Evolutionary conservation across 495 filamentous ascomycete genomes (phyloP), one percentile per base, ranked within the genome.

Genomic region (Penicillium subrubescens): DNA sequence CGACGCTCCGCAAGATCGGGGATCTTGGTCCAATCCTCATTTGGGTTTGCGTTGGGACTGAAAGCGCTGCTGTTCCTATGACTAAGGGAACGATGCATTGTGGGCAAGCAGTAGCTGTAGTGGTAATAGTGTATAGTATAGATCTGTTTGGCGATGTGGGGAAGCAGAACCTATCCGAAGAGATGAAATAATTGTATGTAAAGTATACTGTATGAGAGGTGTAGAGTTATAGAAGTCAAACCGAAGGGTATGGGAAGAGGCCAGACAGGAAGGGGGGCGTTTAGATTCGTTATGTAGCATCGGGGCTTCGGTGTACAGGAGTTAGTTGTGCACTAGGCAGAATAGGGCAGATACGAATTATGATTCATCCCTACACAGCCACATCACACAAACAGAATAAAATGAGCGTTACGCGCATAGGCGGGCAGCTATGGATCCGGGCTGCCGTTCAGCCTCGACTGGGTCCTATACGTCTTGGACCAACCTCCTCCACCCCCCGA

Each of bases 1-100:
- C 94, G 84, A 67, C 94, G 87, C 81, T 97, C 94, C 58, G 94
- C 94, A 44, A 97, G 86, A 74, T 98, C 94, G 50, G 95, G 97
- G 78, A 98, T 97, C 87, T 98, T 95, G 73, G 94, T 98, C 94
- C 94, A 98, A 81, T 98, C 94, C 79, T 98, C 94, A 68, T 97
- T 94, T 60, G 95, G 93, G 77, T 97, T 95, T 69, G 95, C 96
- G 64, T 91, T 95, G 67, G 90, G 90, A 81, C 93, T 96, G 86
- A 97, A 97, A 66, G 96, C 95, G 76, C 93, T 97, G 81, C 94
- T 96, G 50, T 92, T 96, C 64, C 87, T 88, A 73, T 92, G 89
- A 59, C 73, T 83, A 19, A 85, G 82, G 52, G 76, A 77, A 21
- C 73, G 77, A 65, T 81, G 72, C 78, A 81, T 78, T n/a, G 44